Conservation (phyloP, 495 filamentous ascomycete species). For the Ramalina peruviana region DNA sequence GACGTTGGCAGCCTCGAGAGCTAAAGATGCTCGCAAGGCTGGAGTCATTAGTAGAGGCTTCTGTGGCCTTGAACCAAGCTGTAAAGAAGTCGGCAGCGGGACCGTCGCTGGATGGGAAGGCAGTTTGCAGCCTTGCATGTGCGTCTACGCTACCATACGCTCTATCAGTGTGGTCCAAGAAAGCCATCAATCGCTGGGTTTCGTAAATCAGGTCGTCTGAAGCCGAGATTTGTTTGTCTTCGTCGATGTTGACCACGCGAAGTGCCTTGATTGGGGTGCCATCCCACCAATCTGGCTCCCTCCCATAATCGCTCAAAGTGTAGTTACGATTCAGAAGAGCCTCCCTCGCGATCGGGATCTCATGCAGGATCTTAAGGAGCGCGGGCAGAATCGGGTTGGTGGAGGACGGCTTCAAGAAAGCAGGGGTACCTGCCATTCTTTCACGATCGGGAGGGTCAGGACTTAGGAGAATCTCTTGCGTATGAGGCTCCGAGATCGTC, state of each 20-base stretch:
- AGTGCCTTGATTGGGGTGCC: slow-evolving; percentile 48
- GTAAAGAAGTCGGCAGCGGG: slow-evolving; percentile 13
- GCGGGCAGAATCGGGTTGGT: slow-evolving; percentile 47
- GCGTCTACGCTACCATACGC: slow-evolving; percentile 67
- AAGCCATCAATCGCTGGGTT: slow-evolving; percentile 70
- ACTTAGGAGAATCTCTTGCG: slow-evolving; percentile 46
- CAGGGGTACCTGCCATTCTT: slow-evolving; percentile 43
- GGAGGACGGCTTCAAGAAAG: slow-evolving; percentile 56
- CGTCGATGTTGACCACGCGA: slow-evolving; percentile 37
- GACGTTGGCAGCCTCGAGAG: slow-evolving; percentile 5
- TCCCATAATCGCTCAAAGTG: slow-evolving; percentile 47
- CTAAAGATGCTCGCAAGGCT: slow-evolving; percentile 10
- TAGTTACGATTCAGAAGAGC: slow-evolving; percentile 45
- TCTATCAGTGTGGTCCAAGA: slow-evolving; percentile 63
- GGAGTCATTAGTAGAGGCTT: slow-evolving; percentile 15
- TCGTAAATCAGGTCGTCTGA: slow-evolving; percentile 37
- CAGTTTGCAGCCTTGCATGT: slow-evolving; percentile 21
- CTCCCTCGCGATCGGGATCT: slow-evolving; percentile 70
- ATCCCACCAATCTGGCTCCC: slow-evolving; percentile 73
- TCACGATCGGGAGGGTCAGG: slow-evolving; percentile 47
- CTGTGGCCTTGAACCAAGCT: slow-evolving; percentile 17
- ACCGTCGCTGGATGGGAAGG: slow-evolving; percentile 6
- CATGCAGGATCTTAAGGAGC: slow-evolving; percentile 65
- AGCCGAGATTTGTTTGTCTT: slow-evolving; percentile 27
- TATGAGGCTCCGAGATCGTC: slow-evolving; percentile 39